Percentiles rank a stretch among this genome's conserved stretches.
These are phyloP conservation scores for Hawksworthiomyces lignivorus DNA, from an alignment of 2,329 filamentous ascomycete species.

Conservation along the genomic window DNA sequence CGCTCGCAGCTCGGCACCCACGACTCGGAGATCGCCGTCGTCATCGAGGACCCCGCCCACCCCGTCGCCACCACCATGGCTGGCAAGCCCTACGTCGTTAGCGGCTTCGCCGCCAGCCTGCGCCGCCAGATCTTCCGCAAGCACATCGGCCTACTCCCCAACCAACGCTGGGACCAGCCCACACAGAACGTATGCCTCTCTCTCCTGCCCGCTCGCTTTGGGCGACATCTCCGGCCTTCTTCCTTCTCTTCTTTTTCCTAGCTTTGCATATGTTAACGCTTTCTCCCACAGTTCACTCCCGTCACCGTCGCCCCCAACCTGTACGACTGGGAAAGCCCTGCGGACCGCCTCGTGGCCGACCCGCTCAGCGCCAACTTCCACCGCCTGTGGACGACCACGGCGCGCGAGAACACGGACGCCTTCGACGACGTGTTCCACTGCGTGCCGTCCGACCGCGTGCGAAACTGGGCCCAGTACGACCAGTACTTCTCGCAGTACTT, in stretches of 20 bases:
- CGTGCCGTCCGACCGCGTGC: constrained; percentile 61
- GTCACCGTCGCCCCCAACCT: constrained; percentile 60
- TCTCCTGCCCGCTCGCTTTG: background rate
- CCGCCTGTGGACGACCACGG: constrained; percentile 64
- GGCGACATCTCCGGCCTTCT: no score
- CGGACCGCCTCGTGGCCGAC: constrained; percentile 64
- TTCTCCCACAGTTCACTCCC: constrained; percentile 49
- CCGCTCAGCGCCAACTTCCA: constrained; percentile 63
- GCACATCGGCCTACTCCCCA: constrained; percentile 72
- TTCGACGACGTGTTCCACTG: constrained; percentile 78
- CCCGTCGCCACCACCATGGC: constrained; percentile 67
- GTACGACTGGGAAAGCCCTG: constrained; percentile 62
- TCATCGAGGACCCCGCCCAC: constrained; percentile 67
- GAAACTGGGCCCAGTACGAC: constrained; percentile 67
- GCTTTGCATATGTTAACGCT: background rate
- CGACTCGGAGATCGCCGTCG: constrained; percentile 81
- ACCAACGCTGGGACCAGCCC: constrained; percentile 60
- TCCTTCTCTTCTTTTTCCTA: background rate
- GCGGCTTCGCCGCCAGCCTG: constrained; percentile 67
- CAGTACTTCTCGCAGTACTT: constrained; percentile 63
- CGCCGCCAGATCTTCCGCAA: constrained; percentile 82
- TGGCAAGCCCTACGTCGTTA: constrained; percentile 60
- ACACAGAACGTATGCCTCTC: constrained; percentile 52
- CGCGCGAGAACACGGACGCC: constrained; percentile 69
- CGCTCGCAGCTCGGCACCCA: constrained; percentile 73